Base-by-base conservation (phyloP, 2,329 filamentous ascomycete genomes). In the Trichophyton simii region DNA sequence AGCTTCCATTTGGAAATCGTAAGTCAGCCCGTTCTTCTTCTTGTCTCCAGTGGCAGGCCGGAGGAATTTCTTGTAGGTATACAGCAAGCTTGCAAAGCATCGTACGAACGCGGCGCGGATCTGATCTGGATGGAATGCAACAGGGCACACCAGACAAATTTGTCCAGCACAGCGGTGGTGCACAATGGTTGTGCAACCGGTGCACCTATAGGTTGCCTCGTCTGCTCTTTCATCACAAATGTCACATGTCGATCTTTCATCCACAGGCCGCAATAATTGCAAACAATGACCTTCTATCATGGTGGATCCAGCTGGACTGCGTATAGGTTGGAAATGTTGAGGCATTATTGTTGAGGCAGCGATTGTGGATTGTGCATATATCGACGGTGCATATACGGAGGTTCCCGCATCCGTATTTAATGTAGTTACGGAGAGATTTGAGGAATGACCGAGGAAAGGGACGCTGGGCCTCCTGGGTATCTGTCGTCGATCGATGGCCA, bases 401-500 rank as follows among this genome's bases (percentile, higher is more conserved):
- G 63, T 57, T 48, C 63, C 58, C 31, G 59, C 57, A 41, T 76
- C 75, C 3, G 73, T 76, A 63, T 74, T 74, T 57, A 78, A 65
- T 1, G 73, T 76, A 13, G 72, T 78, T 63, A 80, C 76, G 0
- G 78, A 77, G 20, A 74, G 67, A 55, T 73, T 76, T 4, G 72
- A 72, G 59, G 81, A 79, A 71, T 87, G 84, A 57, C 82, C 80
- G 41, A 89, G 78, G 75, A 92, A 91, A 3, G 91, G 89, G 36
- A 86, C 77, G 71, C 83, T 89, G 3, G 88, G 87, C 48, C 76
- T 78, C 67, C 82, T 78, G 57, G 82, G 77, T 61, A 75, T 67
- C 11, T 80, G 81, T 66, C 85, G 82, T 71, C 85, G 86, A 67
- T 89, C 89, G 70, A 91, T 80, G 34, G 87, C 89, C 73, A 96